Evolutionary conservation across 805 yeast genomes (phyloP), one percentile per base, ranked within the genome.

Genomic region (Cyberlindnera maritima): DNA sequence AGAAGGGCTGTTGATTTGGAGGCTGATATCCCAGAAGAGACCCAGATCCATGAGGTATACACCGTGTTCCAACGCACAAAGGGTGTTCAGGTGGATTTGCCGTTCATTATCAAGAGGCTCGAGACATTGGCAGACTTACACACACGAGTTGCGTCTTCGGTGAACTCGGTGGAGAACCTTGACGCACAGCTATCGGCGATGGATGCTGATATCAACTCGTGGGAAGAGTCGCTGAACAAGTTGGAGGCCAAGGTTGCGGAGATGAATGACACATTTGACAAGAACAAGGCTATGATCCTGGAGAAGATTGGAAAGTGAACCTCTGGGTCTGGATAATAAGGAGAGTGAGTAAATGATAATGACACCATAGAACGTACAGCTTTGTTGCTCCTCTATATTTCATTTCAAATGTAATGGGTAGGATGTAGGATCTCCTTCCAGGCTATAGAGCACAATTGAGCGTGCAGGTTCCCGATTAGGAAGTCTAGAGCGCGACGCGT

Each of bases 71-170:
- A 49, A 13, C 34, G 47, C 2, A 49, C 61, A 5, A 45, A 44
- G 23, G 38, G 41, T 1, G 56, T 62, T 25, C 50, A 47, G 3
- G 51, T 56, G 8, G 55, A 56, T 12, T 33, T 67, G 1, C 70
- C 69, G 1, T 50, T 49, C 3, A 38, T 66, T 2, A 41, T 62
- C 13, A 54, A 60, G 25, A 50, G 69, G 26, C 31, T 66, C 15
- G 57, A 58, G 39, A 49, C 63, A 0, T 35, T 66, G 19, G 54
- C 56, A 36, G 57, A 47, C 1, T 32, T 66, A 9, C 67, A 63
- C 39, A 32, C 53, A 8, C 47, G 50, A 2, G 31, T 59, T 2
- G 47, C 52, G 1, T 50, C 54, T 4, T 45, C 60, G 2, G 50
- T 55, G 17, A 50, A 47, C 3, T 39, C 58, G 1, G 53, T 56